Conservation (phyloP, 179 eudicot species). For the Beta macrorhiza region DNA sequence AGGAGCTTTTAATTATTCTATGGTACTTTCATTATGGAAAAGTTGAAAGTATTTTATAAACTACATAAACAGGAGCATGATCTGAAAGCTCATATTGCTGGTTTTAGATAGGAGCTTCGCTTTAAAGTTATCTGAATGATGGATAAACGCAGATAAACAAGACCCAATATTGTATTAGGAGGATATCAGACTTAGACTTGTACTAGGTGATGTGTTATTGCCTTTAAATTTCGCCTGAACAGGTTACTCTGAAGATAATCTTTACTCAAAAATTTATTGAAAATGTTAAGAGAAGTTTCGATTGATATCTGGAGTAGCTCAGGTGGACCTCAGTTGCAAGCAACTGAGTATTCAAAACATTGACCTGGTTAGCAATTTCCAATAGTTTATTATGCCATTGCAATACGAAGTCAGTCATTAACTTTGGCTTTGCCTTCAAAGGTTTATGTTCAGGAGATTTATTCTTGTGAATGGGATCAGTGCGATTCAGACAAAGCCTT, state of each 20-base stretch:
- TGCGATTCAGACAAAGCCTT: neutral
- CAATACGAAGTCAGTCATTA: neutral
- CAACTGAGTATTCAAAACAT: neutral
- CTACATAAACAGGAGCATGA: neutral
- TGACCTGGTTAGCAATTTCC: neutral
- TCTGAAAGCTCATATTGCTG: neutral
- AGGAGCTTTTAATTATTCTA: no score
- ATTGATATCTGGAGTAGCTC: neutral
- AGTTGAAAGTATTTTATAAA: neutral
- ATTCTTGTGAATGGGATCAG: neutral
- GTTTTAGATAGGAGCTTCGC: neutral
- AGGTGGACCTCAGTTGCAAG: neutral
- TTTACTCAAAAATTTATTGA: neutral
- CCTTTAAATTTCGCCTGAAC: neutral
- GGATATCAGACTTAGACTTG: neutral
- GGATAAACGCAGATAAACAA: neutral
- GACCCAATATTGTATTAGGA: neutral
- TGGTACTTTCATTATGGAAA: neutral
- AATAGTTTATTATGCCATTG: neutral
- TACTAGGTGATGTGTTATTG: neutral
- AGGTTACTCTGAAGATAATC: neutral
- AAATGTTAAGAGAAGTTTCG: neutral
- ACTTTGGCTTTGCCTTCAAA: neutral
- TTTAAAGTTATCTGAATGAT: neutral
- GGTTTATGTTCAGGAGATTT: neutral